Base-by-base conservation (phyloP, 2,329 filamentous ascomycete genomes). In the Endothia cerciana region DNA sequence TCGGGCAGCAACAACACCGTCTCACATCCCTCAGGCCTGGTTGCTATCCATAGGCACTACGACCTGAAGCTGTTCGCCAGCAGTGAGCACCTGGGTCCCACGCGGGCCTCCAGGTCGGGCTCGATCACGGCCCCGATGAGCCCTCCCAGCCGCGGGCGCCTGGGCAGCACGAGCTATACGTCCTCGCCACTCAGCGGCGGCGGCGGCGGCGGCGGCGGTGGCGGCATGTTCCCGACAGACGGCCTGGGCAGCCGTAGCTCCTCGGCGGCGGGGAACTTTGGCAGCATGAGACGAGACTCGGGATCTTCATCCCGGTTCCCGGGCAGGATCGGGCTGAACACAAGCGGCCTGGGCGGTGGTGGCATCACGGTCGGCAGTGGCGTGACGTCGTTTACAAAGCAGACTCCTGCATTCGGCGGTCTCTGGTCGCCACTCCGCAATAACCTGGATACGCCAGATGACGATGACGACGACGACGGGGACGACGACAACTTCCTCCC, bases 51-150 rank as follows among this genome's bases (percentile, higher is more conserved):
- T 59, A 82, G 89, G 22, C 81, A 87, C 63, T 94, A 93, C 74
- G 91, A 94, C 66, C 86, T 94, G 71, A 88, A 87, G 69, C 77
- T 94, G 17, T 84, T 90, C n/a, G 90, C 90, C 38, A 92, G 87
- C 63, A 89, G 88, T 0, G 91, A 94, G 40, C 91, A 95, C 73
- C 78, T 94, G 2, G 84, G 87, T 6, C 79, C 83, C 1, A 45
- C 55, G 17, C 59, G 66, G 25, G 33, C 51, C 17, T 62, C 60
- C 11, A 45, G 64, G 57, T 38, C 60, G 13, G 69, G 74, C 3
- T 72, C 74, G 0, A 73, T 77, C 0, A 73, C 78, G 1, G 75
- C 79, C 0, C 38, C 38, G 33, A 73, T 69, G 65, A 73, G 71
- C 63, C 72, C 67, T 43, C 72, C 67, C 6, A 64, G 77, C 3